Evolutionary conservation across 176 grass and related monocot genomes (phyloP), one percentile per base, ranked within the genome.

Genomic region (Thinopyrum elongatum): DNA sequence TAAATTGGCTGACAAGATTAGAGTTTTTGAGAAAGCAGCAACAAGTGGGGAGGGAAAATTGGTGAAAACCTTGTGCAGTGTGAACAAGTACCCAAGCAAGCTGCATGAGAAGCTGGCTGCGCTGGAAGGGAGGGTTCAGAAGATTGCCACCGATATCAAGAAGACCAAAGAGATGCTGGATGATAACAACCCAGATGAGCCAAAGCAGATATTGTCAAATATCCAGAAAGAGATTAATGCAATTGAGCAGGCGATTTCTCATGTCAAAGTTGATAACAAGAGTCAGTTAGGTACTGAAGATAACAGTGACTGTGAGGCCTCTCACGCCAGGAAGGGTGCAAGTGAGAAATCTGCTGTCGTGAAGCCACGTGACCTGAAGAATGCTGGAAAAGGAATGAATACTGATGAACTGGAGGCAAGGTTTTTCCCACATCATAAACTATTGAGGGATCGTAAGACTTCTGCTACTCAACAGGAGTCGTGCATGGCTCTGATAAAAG

Each of bases 111-210:
- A 98, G 70, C 59, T 95, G 25, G 94, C 97, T 26, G 78, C 88
- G 1, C 31, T 96, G 75, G 97, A 99, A 90, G 94, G 90, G 29
- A 92, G 91, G 74, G 97, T 99, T 84, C 97, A 94, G 87, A 96
- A 94, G 84, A 99, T 99, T 86, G 97, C 94, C 38, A 92, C 92
- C 3, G 94, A 98, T 47, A 98, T 98, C 81, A 95, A 95, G 79
- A 86, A 91, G 60, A 98, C 97, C 19, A 98, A 98, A 67, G 97
- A 92, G 76, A 92, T 96, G 82, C 77, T 98, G 66, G 97, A 98
- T 74, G 87, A 84, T 31, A 91, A 92, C 85, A 95, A 98, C 51
- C 94, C 94, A 0, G 94, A 98, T 33, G 92, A 98, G 82, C 93
- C 97, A 49, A 98, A 94, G 76, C 88, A 94, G 59, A 96, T 98